Base-by-base conservation (phyloP, 306 rosid species). In the Quillaja saponaria region DNA sequence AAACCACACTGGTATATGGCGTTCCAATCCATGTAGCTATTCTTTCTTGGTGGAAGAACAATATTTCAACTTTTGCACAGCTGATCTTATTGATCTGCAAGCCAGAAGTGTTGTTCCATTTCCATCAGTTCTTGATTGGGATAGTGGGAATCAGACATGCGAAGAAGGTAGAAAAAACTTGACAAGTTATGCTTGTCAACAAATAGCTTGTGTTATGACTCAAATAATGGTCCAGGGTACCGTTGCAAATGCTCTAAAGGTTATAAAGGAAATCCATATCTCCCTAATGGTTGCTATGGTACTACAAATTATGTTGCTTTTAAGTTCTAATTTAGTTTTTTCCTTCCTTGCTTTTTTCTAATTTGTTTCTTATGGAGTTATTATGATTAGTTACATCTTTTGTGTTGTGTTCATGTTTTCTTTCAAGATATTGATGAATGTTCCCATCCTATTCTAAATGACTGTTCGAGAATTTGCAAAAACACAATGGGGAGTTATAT, bases 61-160 rank as follows among this genome's bases (percentile, higher is more conserved):
- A 3, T 1, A 48, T 16, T 19, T 78, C 70, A 47, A 42, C 2
- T 84, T 81, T 42, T 8, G 25, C 0, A 0, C 16, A 0, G 0
- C 0, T 1, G 71, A 72, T 21, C 48, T 78, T 2, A 11, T 0
- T 0, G 8, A 72, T 8, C 64, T 80, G 2, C 3, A 58, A 7
- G 3, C 13, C n/a, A n/a, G n/a, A n/a, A n/a, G n/a, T n/a, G n/a
- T n/a, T n/a, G n/a, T n/a, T 6, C 0, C 0, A 1, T 0, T 3
- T 0, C 82, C 82, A 0, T 31, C 39, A 3, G 78, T 72, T 40
- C 21, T 82, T 7, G 70, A 75, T 60, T 85, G 91, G 91, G 73
- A 62, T 3, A 48, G 80, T 12, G 64, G 63, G 14, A 56, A 79
- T 18, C 3, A 49, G 15, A 69, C 74, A 0, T 79, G 91, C 28